These are phyloP conservation scores for Coemansia furcata DNA, from an alignment of 192 early-diverging fungal genomes.

Conservation along the genomic window DNA sequence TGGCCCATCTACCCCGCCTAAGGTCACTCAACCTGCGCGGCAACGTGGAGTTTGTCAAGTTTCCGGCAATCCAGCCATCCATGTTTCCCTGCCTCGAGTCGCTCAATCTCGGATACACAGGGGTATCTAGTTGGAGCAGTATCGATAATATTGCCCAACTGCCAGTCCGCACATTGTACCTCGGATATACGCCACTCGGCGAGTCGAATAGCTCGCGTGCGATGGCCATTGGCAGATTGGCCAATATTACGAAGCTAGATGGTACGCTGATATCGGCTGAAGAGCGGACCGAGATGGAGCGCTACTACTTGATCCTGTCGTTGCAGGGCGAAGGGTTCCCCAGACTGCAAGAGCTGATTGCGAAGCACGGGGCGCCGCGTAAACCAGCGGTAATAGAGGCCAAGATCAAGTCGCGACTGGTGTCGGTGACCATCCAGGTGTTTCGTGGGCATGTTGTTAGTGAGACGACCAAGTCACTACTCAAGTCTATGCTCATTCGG, in stretches of 20 bases:
- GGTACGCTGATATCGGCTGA: conserved; percentile 12
- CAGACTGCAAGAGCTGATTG: background rate
- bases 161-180: background rate
- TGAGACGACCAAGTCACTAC: background rate
- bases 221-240: conserved; percentile 17
- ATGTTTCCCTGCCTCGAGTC: conserved; percentile 3
- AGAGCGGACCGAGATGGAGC: conserved; percentile 51
- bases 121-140: background rate
- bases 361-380: background rate
- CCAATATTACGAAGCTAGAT: conserved; percentile 22
- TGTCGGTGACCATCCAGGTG: background rate
- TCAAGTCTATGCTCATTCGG: conserved; percentile 32
- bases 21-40: conserved; percentile 20
- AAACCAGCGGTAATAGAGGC: background rate
- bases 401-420: background rate
- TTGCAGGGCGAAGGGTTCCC: background rate
- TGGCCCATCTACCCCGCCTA: conserved; percentile 7
- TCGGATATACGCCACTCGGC: conserved; percentile 5
- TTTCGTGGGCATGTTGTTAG: background rate
- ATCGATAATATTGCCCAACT: conserved; percentile 1
- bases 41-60: conserved; percentile 6
- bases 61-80: background rate
- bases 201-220: background rate
- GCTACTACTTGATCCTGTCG: conserved; percentile 28
- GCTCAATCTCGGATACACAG: conserved; percentile 29